phyloP scores from a whole-genome alignment of 2,329 filamentous ascomycete genomes.

The Tolypocladium paradoxum region DNA sequence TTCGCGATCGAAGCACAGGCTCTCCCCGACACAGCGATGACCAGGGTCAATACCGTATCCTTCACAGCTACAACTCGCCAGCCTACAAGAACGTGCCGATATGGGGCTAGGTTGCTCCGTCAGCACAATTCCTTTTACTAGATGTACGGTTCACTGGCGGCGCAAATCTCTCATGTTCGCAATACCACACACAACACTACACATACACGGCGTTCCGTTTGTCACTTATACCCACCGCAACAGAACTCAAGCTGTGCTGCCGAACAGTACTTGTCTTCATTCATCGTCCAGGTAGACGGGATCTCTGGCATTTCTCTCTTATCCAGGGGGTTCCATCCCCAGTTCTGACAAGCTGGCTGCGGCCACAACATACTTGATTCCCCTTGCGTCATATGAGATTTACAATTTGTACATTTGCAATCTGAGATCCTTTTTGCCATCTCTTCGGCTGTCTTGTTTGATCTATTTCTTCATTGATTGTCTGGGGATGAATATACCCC shows the following conservation, averaged over 20 bases:
- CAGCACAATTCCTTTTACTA: not conserved
- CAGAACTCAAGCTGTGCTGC: not conserved
- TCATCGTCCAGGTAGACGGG: not conserved
- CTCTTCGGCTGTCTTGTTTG: not conserved
- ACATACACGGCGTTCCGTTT: not conserved
- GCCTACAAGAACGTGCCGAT: constrained; percentile 44
- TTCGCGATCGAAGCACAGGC: constrained; percentile 23
- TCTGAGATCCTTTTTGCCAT: not conserved
- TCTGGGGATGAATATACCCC: not conserved
- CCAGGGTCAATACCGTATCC: constrained; percentile 29
- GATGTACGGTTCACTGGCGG: not conserved
- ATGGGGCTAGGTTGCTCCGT: constrained; percentile 31
- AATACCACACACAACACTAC: not conserved
- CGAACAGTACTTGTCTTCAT: not conserved
- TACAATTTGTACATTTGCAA: not conserved
- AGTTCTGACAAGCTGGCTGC: not conserved
- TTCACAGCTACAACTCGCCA: constrained; percentile 49
- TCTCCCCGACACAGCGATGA: constrained; percentile 10
- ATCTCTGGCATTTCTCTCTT: not conserved
- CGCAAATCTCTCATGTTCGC: not conserved
- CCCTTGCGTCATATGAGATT: not conserved
- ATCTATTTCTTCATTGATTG: not conserved
- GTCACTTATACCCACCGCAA: not conserved
- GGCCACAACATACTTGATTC: not conserved
- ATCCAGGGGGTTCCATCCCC: not conserved